These are phyloP conservation scores for Beauveria medogensis DNA, from an alignment of 2,329 filamentous ascomycete genomes.

Conservation along the genomic window DNA sequence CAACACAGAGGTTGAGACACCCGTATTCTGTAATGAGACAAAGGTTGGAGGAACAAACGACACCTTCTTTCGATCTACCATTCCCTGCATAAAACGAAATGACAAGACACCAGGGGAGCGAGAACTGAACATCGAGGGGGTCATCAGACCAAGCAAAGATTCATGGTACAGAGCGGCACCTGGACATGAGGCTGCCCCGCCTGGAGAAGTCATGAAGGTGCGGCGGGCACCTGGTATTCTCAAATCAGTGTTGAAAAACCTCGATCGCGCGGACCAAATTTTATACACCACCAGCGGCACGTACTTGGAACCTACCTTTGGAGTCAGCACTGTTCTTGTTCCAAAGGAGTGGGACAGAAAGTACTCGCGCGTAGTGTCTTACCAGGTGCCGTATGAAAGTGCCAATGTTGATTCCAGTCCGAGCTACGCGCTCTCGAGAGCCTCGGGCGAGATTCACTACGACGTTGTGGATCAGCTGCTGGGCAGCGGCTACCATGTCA, in stretches of 20 bases:
- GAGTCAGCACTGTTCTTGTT: constrained; percentile 27
- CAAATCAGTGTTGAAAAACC: constrained; percentile 11
- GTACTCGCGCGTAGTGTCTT: constrained; percentile 23
- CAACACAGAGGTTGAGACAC: too few relatives aligned
- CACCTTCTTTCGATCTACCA: too few relatives aligned
- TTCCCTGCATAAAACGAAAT: too few relatives aligned
- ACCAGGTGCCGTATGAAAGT: constrained; percentile 29
- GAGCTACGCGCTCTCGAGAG: constrained; percentile 24
- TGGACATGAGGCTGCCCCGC: constrained; percentile 8
- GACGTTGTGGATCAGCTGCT: constrained; percentile 21
- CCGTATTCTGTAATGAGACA: too few relatives aligned
- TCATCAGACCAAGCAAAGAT: constrained; percentile 14
- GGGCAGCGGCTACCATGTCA: constrained; percentile 34
- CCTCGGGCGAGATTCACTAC: too few relatives aligned
- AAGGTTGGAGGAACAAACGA: too few relatives aligned
- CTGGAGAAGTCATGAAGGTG: constrained; percentile 8
- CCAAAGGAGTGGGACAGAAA: constrained; percentile 9
- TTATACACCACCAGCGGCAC: constrained; percentile 28
- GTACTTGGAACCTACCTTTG: constrained; percentile 24
- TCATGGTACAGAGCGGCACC: constrained; percentile 24
- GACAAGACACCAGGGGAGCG: too few relatives aligned
- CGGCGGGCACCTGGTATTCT: constrained; percentile 13
- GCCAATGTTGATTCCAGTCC: constrained; percentile 28
- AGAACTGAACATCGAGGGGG: too few relatives aligned
- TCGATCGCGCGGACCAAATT: constrained; percentile 22